Evolutionary conservation across 148 eudicot genomes (phyloP), one percentile per base, ranked within the genome.

Genomic region (Rhododendron mucronatum): DNA sequence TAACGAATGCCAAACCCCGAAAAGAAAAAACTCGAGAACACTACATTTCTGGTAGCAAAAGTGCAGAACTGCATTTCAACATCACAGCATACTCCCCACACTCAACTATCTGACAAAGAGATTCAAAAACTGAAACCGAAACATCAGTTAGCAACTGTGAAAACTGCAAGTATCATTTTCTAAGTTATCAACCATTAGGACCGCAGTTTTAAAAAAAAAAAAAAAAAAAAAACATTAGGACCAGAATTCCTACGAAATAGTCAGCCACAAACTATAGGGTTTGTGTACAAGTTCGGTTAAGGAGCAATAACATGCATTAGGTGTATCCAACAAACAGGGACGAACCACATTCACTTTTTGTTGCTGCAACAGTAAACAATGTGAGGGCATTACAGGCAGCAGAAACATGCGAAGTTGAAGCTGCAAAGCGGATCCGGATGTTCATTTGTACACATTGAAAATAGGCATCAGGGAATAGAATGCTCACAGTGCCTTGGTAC

Each of bases 361-460:
- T 74, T 74, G 39, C 20, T 33, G 78, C 78, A 35, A 74, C 16
- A 7, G 81, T 30, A 53, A 33, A 87, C 48, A 82, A 88, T 88
- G 59, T 88, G 76, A 75, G 88, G 91, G 91, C 48, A 73, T 76
- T 85, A 90, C 88, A 88, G 91, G 91, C 90, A 90, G 90, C 91
- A 86, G 12, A 78, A 67, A 84, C 83, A 87, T 18, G 77, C 21
- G 1, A 80, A 45, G 45, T 41, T 59, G 37, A 77, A 63, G 90
- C 90, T 86, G 90, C 90, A 90, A 90, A 90, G 88, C 86, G 84
- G 76, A 33, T 88, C 91, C 90, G 86, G n/a, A 26, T 61, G 8
- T 3, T 86, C 20, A 77, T 2, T 82, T 76, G 86, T 47, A 88
- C 90, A 86, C 90, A 26, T 55, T 53, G 78, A 81, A 51, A 88